Percentiles rank a stretch among this genome's conserved stretches.
Evolutionary conservation across 1,284 basidiomycete genomes (phyloP).

Genomic region (Ceratobasidium sp.): DNA sequence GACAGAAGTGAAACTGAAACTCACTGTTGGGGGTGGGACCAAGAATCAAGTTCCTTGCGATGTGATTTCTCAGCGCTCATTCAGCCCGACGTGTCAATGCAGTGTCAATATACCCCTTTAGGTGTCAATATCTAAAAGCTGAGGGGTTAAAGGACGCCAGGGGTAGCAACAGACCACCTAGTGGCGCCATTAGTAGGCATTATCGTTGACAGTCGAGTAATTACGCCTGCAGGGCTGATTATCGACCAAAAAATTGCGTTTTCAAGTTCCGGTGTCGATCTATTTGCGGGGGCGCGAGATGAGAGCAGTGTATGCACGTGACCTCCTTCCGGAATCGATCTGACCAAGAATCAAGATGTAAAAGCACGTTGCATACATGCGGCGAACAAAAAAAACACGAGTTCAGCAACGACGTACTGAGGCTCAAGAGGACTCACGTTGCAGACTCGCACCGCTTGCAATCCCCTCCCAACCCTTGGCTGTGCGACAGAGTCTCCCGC

Average conservation of each 20-base stretch:
- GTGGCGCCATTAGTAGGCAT: background rate
- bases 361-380: conserved; percentile 44
- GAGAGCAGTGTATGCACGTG: conserved; percentile 35
- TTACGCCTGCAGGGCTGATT: background rate
- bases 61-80: background rate
- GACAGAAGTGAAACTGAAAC: conserved; percentile 17
- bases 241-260: conserved; percentile 6
- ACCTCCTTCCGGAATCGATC: conserved; percentile 24
- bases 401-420: conserved; percentile 2
- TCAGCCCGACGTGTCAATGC: background rate
- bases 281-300: conserved; percentile 15
- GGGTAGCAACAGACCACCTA: background rate
- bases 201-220: background rate
- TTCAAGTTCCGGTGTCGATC: conserved; percentile 9
- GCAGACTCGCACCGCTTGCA: conserved; percentile 19
- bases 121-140: background rate
- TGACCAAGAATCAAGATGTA: conserved; percentile 25
- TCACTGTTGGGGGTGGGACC: conserved; percentile 1
- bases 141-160: background rate
- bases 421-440: conserved; percentile 21
- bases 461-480: conserved; percentile 27
- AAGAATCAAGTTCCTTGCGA: conserved; percentile 20
- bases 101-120: background rate
- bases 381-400: conserved; percentile 38
- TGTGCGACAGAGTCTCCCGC: conserved; percentile 18